Evolutionary conservation across 2,329 filamentous ascomycete species (phyloP), one percentile per base, ranked within the genome.

Genomic region (Annulohypoxylon truncatum): DNA sequence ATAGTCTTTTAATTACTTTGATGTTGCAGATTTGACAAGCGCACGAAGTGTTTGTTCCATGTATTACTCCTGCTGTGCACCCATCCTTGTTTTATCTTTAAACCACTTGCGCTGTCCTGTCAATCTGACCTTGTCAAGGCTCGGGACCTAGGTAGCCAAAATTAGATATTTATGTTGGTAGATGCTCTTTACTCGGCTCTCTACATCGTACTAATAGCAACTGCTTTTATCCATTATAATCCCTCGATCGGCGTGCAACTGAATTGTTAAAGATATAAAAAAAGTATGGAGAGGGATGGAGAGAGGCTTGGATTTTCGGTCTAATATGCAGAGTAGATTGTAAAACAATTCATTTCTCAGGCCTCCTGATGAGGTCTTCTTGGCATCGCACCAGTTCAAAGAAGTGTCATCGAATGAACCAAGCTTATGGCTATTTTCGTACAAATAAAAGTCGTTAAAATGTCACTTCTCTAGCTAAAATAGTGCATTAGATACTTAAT

Each of bases 81-180:
- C 54, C 51, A 47, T 57, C 55, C 66, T 61, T 68, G 50, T 68
- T 68, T 68, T 68, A 66, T 57, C 42, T 60, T 57, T 62, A 46
- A 53, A 63, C 40, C 24, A 52, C 29, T 24, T 33, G n/a, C 6
- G n/a, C 13, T n/a, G 22, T 24, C 40, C 8, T 22, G 31, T 38
- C 28, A 58, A 47, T 47, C 58, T 58, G 52, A 57, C 46, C 48
- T 31, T 57, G 8, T 40, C 55, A 48, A 51, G 51, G 24, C 50
- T 31, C n/a, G n/a, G n/a, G n/a, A 33, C 6, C 20, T 7, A 46
- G 20, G 15, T 24, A 52, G 38, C 29, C 24, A 10, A 53, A 57
- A 29, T 40, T 61, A 56, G 42, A 65, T 29, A 55, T 35, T 22
- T 42, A 6, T 38, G 15, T 38, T 15, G 18, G 38, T 42, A 42